Conservation (phyloP, 768 basidiomycete genomes). For the Amanita inopinata region DNA sequence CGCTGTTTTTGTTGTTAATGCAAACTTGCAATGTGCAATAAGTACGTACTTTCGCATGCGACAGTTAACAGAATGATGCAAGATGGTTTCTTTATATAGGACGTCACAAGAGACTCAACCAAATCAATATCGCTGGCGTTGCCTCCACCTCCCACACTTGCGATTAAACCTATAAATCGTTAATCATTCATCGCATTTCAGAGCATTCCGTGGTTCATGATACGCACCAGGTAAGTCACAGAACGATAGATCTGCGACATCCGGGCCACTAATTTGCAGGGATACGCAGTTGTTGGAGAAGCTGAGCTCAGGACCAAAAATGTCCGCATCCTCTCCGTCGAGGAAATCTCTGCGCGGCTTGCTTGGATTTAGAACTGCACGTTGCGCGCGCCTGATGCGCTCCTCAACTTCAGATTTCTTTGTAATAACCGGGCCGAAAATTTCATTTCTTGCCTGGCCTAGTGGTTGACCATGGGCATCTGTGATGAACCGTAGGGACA, state of each 20-base stretch:
- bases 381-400: conserved; percentile 54
- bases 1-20: conserved; percentile 28
- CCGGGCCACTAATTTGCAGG: conserved; percentile 46
- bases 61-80: conserved; percentile 54
- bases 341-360: conserved; percentile 26
- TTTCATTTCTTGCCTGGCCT: conserved; percentile 26
- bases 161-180: conserved; percentile 40
- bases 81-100: conserved; percentile 52
- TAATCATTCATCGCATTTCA: neutral
- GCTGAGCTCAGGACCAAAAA: conserved; percentile 15
- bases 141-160: conserved; percentile 38
- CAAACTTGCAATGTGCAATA: neutral
- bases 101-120: conserved; percentile 44
- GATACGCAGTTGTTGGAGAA: conserved; percentile 53
- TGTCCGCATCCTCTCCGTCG: conserved; percentile 21
- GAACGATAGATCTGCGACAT: conserved; percentile 56
- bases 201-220: too few relatives aligned
- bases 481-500: conserved; percentile 36
- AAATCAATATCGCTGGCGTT: conserved; percentile 49
- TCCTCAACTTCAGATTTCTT: conserved; percentile 51
- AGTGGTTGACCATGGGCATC: conserved; percentile 29
- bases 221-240: conserved; percentile 47
- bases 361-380: conserved; percentile 54
- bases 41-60: conserved; percentile 52
- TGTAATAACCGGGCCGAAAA: conserved; percentile 39